A percentile compares a stretch with the other conserved stretches of the same genome.
Conservation (phyloP, 257 asterid species). For the Rehmannia glutinosa region DNA sequence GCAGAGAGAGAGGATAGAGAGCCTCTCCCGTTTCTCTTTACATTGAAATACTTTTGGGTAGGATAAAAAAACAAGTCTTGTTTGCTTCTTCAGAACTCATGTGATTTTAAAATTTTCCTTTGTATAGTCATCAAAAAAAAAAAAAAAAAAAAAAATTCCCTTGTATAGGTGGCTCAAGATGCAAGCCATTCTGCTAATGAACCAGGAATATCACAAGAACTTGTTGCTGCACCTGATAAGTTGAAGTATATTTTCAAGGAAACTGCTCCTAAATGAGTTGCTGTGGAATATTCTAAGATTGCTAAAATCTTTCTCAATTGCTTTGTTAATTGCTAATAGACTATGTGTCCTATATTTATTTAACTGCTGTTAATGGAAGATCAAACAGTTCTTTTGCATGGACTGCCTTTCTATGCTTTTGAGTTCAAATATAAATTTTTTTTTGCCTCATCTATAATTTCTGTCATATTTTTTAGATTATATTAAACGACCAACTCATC, state of each 20-base stretch:
- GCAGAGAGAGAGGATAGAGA: too few relatives aligned
- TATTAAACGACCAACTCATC: too few relatives aligned
- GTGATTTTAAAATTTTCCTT: too few relatives aligned
- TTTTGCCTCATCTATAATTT: neutral
- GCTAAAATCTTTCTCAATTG: neutral
- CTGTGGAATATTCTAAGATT: neutral
- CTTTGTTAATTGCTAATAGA: neutral
- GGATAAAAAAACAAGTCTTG: too few relatives aligned
- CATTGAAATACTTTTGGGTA: too few relatives aligned
- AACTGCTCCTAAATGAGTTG: neutral
- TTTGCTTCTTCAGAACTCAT: too few relatives aligned
- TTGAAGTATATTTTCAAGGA: slow-evolving; percentile 41
- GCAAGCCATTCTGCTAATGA: slow-evolving; percentile 98
- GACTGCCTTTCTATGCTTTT: neutral
- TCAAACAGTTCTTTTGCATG: neutral
- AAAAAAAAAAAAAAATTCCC: too few relatives aligned
- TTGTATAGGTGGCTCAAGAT: slow-evolving; percentile 60
- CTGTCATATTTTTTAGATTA: too few relatives aligned
- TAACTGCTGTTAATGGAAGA: neutral
- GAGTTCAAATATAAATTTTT: neutral
- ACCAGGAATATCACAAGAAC: slow-evolving; percentile 73
- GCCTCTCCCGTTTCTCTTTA: too few relatives aligned
- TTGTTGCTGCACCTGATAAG: slow-evolving; percentile 86
- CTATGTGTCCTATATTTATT: neutral
- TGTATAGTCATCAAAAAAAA: too few relatives aligned